phyloP scores from a whole-genome alignment of 2,329 filamentous ascomycete species.

The Exophiala sp. region DNA sequence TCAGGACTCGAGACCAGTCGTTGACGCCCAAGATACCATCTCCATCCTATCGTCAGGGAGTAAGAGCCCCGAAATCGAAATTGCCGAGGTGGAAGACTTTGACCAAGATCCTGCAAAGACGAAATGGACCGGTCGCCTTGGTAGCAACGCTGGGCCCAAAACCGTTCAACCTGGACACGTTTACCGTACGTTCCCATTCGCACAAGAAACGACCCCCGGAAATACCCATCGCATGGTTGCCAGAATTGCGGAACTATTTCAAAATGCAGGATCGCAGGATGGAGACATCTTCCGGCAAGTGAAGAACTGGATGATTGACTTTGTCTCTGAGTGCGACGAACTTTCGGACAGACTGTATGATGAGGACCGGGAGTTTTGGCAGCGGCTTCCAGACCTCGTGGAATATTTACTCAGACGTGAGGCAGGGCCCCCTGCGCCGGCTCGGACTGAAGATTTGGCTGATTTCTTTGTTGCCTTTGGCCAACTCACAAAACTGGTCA shows the following conservation, averaged over 20 bases:
- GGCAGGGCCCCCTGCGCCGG: slow-evolving; percentile 17
- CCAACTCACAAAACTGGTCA: slow-evolving; percentile 38
- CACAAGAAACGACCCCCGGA: slow-evolving; percentile 16
- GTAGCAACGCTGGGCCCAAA: slow-evolving; percentile 14
- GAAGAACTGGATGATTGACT: slow-evolving; percentile 41
- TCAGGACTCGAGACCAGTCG: neutral
- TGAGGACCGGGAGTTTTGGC: slow-evolving; percentile 43
- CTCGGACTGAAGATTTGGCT: slow-evolving; percentile 32
- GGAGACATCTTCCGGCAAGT: slow-evolving; percentile 33
- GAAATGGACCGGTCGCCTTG: slow-evolving; percentile 39
- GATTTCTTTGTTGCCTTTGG: slow-evolving; percentile 40
- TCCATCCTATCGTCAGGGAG: slow-evolving; percentile 42
- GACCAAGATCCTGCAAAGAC: slow-evolving; percentile 42
- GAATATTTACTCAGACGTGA: slow-evolving; percentile 39
- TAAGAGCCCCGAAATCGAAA: slow-evolving; percentile 45
- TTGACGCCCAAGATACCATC: slow-evolving; percentile 30
- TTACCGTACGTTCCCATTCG: slow-evolving; percentile 23
- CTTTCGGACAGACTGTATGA: slow-evolving; percentile 34
- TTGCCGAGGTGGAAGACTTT: slow-evolving; percentile 46
- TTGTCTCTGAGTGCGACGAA: slow-evolving; percentile 33
- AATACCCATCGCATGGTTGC: slow-evolving; percentile 16
- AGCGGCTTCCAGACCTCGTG: slow-evolving; percentile 38
- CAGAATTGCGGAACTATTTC: slow-evolving; percentile 19
- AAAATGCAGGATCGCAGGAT: slow-evolving; percentile 18
- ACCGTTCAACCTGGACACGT: slow-evolving; percentile 17